phyloP scores from a whole-genome alignment of 306 rosid genomes.

The Prunus kanzakura region DNA sequence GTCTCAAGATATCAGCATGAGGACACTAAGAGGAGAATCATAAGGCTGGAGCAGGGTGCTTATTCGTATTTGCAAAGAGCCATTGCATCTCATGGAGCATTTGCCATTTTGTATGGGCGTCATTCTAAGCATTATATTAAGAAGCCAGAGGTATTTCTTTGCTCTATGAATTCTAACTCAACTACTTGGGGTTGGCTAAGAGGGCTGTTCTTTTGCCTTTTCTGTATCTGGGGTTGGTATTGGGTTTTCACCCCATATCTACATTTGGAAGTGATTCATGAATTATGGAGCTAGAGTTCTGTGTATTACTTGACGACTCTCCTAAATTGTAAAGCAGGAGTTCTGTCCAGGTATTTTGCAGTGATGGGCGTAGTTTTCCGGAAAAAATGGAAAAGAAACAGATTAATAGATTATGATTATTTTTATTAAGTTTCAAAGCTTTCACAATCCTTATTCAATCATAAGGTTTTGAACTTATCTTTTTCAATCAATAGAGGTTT shows the following conservation, averaged over 20 bases:
- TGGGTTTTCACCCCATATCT: conserved; percentile 3
- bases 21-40: conserved; percentile 63
- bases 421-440: not conserved
- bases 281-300: conserved; percentile 15
- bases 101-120: conserved; percentile 77
- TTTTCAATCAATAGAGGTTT: not conserved
- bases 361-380: no score
- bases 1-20: conserved; percentile 68
- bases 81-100: conserved; percentile 82
- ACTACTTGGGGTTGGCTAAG: conserved; percentile 3
- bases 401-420: not conserved
- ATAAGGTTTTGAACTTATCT: not conserved
- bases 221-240: not conserved
- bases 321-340: not conserved
- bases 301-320: not conserved
- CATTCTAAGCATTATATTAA: conserved; percentile 74
- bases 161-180: conserved; percentile 1
- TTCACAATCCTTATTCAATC: no score
- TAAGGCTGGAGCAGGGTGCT: conserved; percentile 85
- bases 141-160: conserved; percentile 72
- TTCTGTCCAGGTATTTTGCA: not conserved
- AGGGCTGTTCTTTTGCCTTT: not conserved
- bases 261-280: conserved; percentile 1
- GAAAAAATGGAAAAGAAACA: not conserved
- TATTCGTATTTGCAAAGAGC: conserved; percentile 69